Base-by-base conservation (phyloP, 805 yeast species). In the Candida oleophila region DNA sequence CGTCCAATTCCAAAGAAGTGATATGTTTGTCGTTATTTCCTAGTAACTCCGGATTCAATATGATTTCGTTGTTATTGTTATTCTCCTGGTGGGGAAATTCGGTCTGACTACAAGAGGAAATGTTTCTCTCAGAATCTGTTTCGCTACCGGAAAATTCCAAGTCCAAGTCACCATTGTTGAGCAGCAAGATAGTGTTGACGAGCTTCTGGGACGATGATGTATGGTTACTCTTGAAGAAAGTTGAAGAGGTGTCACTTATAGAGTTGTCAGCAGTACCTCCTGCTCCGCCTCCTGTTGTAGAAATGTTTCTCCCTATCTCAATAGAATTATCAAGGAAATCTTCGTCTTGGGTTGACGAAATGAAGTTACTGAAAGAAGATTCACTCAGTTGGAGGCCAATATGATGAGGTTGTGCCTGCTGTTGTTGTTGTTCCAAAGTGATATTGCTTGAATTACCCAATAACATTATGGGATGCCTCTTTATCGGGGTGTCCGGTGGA, bases 401-500 rank as follows among this genome's bases (percentile, higher is more conserved):
- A 25, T 35, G 19, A 12, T 41, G 41, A 41, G 38, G 32, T 22
- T 28, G 30, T 3, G 22, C 20, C 9, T 41, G 33, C 3, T 35
- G 41, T 14, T 12, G n/a, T 9, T 45, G 38, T 22, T 36, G 20
- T n/a, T 42, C 22, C 36, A 30, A 19, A 21, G 28, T 19, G 33
- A 42, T 32, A 25, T 36, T 36, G 12, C 39, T 36, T 16, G 39
- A 16, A 18, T 59, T 64, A 40, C 64, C 63, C 40, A 69, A 50
- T 37, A 69, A 43, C 58, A 69, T 62, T 38, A 70, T 57, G 2
- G 77, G 75, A 45, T 71, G 71, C 46, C 62, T 63, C 52, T 72
- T 72, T 39, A 71, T 69, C 3, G 77, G 77, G 1, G 77, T 72
- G 42, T 72, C 76, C 0, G 77, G 77, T 1, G 75, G 75, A 8